Conservation (phyloP, 495 filamentous ascomycete genomes). For the Aspergillus wentii region DNA sequence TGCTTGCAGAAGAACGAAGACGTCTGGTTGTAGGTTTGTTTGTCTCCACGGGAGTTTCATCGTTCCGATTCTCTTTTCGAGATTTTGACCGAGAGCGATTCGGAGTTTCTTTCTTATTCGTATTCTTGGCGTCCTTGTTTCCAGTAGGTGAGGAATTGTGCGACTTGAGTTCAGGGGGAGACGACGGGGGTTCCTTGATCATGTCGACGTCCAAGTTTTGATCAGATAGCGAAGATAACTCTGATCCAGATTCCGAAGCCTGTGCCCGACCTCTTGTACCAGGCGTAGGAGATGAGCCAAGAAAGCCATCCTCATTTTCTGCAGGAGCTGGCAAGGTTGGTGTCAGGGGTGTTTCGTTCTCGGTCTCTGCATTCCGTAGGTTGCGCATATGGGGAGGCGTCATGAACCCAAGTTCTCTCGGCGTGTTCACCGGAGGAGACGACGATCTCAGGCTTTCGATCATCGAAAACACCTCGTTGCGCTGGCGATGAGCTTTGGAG, state of each 20-base stretch:
- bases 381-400: constrained; percentile 30
- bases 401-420: constrained; percentile 27
- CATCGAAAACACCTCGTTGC: constrained; percentile 56
- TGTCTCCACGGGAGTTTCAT: constrained; percentile 17
- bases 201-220: too few species aligned
- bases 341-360: constrained; percentile 35
- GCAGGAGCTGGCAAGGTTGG: constrained; percentile 40
- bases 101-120: too few species aligned
- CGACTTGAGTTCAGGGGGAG: constrained; percentile 30
- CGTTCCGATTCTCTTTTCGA: too few species aligned
- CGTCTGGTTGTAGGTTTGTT: constrained; percentile 20
- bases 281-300: constrained; percentile 82
- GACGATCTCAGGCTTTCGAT: constrained; percentile 68
- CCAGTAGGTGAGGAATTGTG: too few species aligned
- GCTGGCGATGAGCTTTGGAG: constrained; percentile 47
- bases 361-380: constrained; percentile 15
- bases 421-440: constrained; percentile 32
- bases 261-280: constrained; percentile 37
- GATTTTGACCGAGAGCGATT: too few species aligned
- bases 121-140: too few species aligned
- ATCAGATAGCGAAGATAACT: too few species aligned
- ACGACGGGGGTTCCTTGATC: constrained; percentile 34
- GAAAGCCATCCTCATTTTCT: constrained; percentile 53
- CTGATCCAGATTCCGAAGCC: constrained; percentile 12
- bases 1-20: constrained; percentile 25